Percentiles rank a stretch among this genome's conserved stretches.
phyloP scores from a whole-genome alignment of 257 asterid genomes.

The Solanum chaucha region DNA sequence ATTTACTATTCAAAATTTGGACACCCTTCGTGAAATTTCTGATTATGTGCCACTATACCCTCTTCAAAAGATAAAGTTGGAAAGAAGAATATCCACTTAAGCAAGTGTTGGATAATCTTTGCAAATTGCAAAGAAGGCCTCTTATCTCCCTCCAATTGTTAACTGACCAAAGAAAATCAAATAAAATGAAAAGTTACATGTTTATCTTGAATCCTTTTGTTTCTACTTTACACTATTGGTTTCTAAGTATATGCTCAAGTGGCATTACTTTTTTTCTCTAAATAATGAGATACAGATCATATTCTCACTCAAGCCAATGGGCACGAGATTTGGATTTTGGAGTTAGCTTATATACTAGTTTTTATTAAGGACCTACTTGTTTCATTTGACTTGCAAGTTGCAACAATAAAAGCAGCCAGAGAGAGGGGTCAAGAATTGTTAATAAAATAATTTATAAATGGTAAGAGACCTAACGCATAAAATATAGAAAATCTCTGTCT shows the following conservation, averaged over 20 bases:
- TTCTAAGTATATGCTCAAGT: background rate
- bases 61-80: background rate
- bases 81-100: background rate
- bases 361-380: background rate
- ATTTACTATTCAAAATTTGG: too few species aligned
- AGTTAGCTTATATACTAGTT: background rate
- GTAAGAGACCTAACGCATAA: background rate
- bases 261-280: background rate
- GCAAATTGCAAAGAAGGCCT: background rate
- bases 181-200: background rate
- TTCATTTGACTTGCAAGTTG: background rate
- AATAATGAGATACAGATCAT: background rate
- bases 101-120: background rate
- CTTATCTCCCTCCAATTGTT: background rate
- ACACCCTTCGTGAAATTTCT: background rate
- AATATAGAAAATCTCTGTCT: background rate
- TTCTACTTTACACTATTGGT: background rate
- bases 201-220: background rate
- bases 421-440: background rate
- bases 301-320: background rate
- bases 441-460: background rate
- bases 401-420: background rate
- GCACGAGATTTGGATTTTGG: background rate
- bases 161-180: background rate
- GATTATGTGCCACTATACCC: too few species aligned